A percentile compares a stretch with the other conserved stretches of the same genome.
phyloP scores from a whole-genome alignment of 2,329 filamentous ascomycete genomes.

The Botryotinia narcissicola region DNA sequence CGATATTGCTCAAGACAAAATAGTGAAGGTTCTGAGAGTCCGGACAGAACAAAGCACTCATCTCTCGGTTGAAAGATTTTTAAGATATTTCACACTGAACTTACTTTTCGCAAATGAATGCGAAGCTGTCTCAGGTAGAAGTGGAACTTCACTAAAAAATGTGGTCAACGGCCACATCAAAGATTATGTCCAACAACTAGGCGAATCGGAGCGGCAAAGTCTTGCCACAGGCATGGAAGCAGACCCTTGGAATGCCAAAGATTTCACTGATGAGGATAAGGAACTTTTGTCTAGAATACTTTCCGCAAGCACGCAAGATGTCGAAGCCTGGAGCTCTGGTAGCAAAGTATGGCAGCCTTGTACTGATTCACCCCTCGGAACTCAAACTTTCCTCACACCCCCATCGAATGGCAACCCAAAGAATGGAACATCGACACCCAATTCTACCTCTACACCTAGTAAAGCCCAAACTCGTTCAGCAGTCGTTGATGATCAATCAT shows the following conservation, averaged over 20 bases:
- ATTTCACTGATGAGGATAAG: conserved; percentile 65
- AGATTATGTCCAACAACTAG: conserved; percentile 71
- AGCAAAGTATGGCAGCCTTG: conserved; percentile 56
- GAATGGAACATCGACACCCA: conserved; percentile 42
- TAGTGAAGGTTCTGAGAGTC: conserved; percentile 73
- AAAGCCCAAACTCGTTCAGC: conserved; percentile 71
- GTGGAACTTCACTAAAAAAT: conserved; percentile 71
- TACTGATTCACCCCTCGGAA: conserved; percentile 27
- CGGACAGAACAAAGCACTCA: conserved; percentile 70
- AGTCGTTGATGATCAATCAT: conserved; percentile 78
- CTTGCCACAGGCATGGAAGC: conserved; percentile 75
- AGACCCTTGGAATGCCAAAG: conserved; percentile 75
- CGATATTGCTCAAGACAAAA: conserved; percentile 75
- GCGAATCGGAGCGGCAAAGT: conserved; percentile 69
- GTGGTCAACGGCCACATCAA: conserved; percentile 80
- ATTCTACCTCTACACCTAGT: conserved; percentile 31
- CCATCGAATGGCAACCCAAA: conserved; percentile 21
- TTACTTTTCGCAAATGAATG: conserved; percentile 83
- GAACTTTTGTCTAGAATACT: conserved; percentile 63
- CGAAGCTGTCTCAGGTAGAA: conserved; percentile 77
- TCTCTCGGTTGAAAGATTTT: conserved; percentile 66
- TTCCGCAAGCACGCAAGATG: conserved; percentile 68
- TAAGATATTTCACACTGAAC: conserved; percentile 81
- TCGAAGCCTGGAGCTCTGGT: conserved; percentile 61
- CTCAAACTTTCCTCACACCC: conserved; percentile 18